These are phyloP conservation scores for Rhizophagus prolifer DNA, from an alignment of 192 early-diverging fungal genomes.

Conservation along the genomic window DNA sequence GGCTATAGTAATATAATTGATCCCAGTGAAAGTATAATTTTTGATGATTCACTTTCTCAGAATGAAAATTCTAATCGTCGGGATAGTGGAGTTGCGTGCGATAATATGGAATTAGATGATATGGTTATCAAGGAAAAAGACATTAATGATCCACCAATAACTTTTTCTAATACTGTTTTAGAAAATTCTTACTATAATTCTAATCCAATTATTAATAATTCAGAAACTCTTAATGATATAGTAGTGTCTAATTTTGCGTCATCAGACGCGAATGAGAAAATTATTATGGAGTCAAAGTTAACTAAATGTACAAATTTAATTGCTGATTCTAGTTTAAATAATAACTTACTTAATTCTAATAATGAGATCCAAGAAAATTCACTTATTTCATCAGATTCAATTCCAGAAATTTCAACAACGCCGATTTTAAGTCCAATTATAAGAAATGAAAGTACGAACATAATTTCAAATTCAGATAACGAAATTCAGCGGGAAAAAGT, in stretches of 20 bases:
- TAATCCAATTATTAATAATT: background rate
- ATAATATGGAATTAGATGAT: background rate
- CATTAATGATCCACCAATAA: background rate
- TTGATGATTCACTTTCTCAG: background rate
- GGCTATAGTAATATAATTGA: background rate
- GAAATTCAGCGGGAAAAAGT: background rate
- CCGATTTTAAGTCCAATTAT: background rate
- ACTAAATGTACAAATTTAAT: background rate
- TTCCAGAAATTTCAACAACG: background rate
- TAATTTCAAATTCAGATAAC: background rate
- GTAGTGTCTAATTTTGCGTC: background rate
- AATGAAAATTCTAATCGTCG: background rate
- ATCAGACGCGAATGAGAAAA: background rate
- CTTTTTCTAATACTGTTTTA: background rate
- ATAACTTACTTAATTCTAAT: background rate
- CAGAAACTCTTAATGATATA: background rate
- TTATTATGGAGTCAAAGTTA: background rate
- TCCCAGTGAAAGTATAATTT: background rate
- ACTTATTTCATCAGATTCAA: background rate
- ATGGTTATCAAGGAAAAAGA: background rate
- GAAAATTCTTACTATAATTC: background rate
- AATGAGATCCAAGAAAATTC: background rate
- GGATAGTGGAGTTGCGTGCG: background rate
- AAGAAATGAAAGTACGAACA: background rate
- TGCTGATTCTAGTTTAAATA: background rate